Conservation (phyloP, 306 rosid genomes). For the Abrus pulchellus region DNA sequence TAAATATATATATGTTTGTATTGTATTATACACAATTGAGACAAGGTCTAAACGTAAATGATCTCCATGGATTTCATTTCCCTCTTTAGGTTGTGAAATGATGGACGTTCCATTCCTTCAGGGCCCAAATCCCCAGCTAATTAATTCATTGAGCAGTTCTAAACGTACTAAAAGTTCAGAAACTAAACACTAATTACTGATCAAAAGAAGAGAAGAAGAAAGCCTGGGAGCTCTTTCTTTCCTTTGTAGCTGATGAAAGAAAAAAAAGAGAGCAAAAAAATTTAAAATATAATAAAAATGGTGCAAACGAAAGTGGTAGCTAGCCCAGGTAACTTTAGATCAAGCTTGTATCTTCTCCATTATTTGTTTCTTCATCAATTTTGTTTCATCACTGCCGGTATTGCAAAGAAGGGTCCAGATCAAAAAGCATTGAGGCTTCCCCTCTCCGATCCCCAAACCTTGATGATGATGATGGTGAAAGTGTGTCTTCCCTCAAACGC, state of each 20-base stretch:
- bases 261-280: background rate
- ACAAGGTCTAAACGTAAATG: conserved; percentile 47
- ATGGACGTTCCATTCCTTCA: conserved; percentile 46
- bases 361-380: conserved; percentile 46
- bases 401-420: conserved; percentile 72
- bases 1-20: conserved; percentile 20
- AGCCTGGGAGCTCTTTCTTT: conserved; percentile 46
- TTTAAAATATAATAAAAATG: conserved; percentile 40
- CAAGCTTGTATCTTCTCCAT: conserved; percentile 40
- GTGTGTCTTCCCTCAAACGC: conserved; percentile 52
- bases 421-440: conserved; percentile 62
- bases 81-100: conserved; percentile 43
- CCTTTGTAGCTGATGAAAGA: conserved; percentile 41
- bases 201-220: conserved; percentile 29
- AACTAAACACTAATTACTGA: conserved; percentile 48
- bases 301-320: conserved; percentile 47
- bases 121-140: conserved; percentile 55
- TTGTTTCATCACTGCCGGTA: conserved; percentile 47
- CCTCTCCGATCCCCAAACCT: conserved; percentile 61
- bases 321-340: conserved; percentile 42
- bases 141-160: conserved; percentile 46
- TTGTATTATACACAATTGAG: conserved; percentile 62
- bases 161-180: conserved; percentile 44
- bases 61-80: conserved; percentile 37
- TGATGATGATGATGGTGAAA: conserved; percentile 52